A percentile compares a stretch with the other conserved stretches of the same genome.
Evolutionary conservation across 176 grass and related monocot species (phyloP).

Genomic region (Pontederia paniculata): DNA sequence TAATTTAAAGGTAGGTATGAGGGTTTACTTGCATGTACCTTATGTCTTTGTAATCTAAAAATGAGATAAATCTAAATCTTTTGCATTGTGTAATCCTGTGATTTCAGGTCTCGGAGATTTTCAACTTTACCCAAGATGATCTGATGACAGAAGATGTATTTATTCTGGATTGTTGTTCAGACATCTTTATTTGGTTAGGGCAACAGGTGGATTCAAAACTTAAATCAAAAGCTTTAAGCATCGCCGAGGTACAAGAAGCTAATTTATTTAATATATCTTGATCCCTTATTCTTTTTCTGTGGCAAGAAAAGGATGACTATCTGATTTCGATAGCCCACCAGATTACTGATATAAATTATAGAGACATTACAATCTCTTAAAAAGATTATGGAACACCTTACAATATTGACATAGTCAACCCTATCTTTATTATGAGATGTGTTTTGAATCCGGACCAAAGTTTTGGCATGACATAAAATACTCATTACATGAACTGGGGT

Average conservation of each 20-base stretch:
- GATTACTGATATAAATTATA: too few species aligned
- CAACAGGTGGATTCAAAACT: constrained; percentile 67
- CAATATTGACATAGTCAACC: too few species aligned
- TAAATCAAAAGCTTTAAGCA: constrained; percentile 65
- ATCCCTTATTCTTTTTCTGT: too few species aligned
- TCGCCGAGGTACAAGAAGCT: constrained; percentile 59
- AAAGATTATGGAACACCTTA: too few species aligned
- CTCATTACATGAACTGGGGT: too few species aligned
- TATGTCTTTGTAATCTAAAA: not conserved
- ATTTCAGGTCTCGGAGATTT: constrained; percentile 92
- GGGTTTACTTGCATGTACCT: constrained; percentile 18
- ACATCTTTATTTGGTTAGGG: constrained; percentile 77
- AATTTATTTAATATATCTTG: not conserved
- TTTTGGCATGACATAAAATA: too few species aligned
- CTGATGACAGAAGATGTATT: constrained; percentile 95
- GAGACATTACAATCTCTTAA: too few species aligned
- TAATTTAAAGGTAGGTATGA: constrained; percentile 62
- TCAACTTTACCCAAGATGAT: constrained; percentile 96
- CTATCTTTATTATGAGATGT: too few species aligned
- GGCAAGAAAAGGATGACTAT: too few species aligned
- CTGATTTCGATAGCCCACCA: too few species aligned
- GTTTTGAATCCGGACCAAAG: too few species aligned
- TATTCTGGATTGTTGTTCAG: constrained; percentile 82
- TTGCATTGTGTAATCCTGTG: constrained; percentile 11
- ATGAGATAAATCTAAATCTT: constrained; percentile 14